Percentiles rank a stretch among this genome's conserved stretches.
These are phyloP conservation scores for Nannizzia gypsea DNA, from an alignment of 2,329 filamentous ascomycete genomes.

Conservation along the genomic window DNA sequence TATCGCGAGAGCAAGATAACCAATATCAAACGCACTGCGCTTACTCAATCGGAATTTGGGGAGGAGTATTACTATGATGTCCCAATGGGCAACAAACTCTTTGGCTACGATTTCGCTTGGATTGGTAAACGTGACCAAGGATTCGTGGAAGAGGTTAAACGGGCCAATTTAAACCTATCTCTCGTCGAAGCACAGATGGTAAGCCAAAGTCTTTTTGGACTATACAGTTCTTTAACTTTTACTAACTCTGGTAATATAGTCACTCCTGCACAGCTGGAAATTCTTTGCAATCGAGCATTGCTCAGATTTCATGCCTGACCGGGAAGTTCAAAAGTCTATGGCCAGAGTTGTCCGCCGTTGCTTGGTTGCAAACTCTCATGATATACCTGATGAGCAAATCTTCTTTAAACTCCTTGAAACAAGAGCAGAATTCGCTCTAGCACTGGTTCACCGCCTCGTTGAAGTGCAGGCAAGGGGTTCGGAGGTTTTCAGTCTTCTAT, in stretches of 20 bases:
- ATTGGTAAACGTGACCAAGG: slow-evolving; percentile 53
- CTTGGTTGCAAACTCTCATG: slow-evolving; percentile 62
- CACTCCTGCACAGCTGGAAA: slow-evolving; percentile 81
- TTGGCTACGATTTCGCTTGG: slow-evolving; percentile 71
- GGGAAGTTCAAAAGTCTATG: slow-evolving; percentile 55
- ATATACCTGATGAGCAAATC: slow-evolving; percentile 63
- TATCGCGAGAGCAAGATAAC: slow-evolving; percentile 63
- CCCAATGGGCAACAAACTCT: slow-evolving; percentile 59
- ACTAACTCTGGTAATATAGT: slow-evolving; percentile 33
- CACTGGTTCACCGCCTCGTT: slow-evolving; percentile 68
- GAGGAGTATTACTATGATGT: slow-evolving; percentile 75
- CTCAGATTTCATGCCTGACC: slow-evolving; percentile 44
- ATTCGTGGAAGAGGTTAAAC: slow-evolving; percentile 69
- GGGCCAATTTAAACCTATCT: slow-evolving; percentile 82
- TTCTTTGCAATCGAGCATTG: slow-evolving; percentile 75
- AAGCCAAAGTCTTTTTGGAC: slow-evolving; percentile 25
- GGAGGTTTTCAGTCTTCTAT: slow-evolving; percentile 45
- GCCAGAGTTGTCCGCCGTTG: slow-evolving; percentile 65
- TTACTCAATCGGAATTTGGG: slow-evolving; percentile 57
- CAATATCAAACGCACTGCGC: slow-evolving; percentile 64
- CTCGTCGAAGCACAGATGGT: slow-evolving; percentile 85
- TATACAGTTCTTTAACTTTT: neutral
- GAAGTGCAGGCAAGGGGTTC: slow-evolving; percentile 40
- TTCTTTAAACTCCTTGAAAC: slow-evolving; percentile 66
- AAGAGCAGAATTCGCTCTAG: slow-evolving; percentile 68